A percentile compares a stretch with the other conserved stretches of the same genome.
Evolutionary conservation across 495 filamentous ascomycete genomes (phyloP).

Genomic region (Melanomma pulvis-pyrius): DNA sequence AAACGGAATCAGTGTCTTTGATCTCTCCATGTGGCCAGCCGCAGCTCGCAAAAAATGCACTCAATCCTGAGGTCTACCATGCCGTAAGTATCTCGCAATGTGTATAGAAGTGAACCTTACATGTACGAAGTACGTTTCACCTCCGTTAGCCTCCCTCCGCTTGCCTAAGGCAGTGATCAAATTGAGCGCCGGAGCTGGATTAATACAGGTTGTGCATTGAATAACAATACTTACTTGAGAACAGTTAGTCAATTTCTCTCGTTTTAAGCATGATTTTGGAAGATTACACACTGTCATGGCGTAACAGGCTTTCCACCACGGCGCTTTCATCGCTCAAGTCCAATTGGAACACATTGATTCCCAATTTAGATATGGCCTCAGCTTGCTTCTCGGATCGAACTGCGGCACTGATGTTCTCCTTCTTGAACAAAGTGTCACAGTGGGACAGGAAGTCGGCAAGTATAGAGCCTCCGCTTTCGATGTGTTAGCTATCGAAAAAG

Average conservation of each 20-base stretch:
- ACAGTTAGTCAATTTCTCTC: background rate
- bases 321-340: constrained; percentile 20
- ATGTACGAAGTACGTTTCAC: constrained; percentile 43
- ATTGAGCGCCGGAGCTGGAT: background rate
- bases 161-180: constrained; percentile 40
- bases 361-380: constrained; percentile 23
- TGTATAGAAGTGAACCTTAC: constrained; percentile 29
- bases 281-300: constrained; percentile 4
- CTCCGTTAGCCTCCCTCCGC: constrained; percentile 37
- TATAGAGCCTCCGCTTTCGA: constrained; percentile 23
- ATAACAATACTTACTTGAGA: constrained; percentile 18
- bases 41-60: background rate
- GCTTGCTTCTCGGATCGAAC: constrained; percentile 31
- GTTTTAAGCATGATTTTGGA: background rate
- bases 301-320: constrained; percentile 4
- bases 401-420: constrained; percentile 5
- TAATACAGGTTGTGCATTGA: constrained; percentile 25
- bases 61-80: background rate
- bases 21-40: constrained; percentile 44
- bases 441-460: constrained; percentile 18
- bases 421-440: background rate
- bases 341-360: constrained; percentile 20
- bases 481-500: background rate
- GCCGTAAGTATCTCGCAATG: background rate
- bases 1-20: constrained; percentile 41